A percentile compares a stretch with the other conserved stretches of the same genome.
phyloP scores from a whole-genome alignment of 441 rosid genomes.

The Theobroma grandiflorum region DNA sequence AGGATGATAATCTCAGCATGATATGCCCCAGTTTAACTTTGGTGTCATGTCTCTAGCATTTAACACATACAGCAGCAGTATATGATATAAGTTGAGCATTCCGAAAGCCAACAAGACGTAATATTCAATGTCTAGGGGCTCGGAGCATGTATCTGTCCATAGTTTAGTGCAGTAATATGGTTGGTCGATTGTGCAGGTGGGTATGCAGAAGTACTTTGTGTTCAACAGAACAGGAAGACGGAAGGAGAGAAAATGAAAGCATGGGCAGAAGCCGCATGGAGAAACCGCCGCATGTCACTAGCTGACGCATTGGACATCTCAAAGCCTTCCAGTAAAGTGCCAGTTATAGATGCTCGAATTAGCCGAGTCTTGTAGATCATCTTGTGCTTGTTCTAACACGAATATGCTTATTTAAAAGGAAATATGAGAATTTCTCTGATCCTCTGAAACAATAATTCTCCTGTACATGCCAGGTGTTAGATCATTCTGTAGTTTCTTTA shows the following conservation, averaged over 20 bases:
- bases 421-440: not conserved
- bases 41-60: not conserved
- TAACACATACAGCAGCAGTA: not conserved
- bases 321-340: conserved; percentile 40
- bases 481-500: not conserved
- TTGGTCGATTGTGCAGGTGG: conserved; percentile 59
- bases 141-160: not conserved
- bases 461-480: not conserved
- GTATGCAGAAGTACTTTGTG: conserved; percentile 70
- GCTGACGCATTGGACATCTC: conserved; percentile 66
- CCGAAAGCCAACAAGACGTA: not conserved
- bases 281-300: conserved; percentile 63
- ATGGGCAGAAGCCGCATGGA: conserved; percentile 76
- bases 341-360: conserved; percentile 67
- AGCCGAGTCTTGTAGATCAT: conserved; percentile 39
- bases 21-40: not conserved
- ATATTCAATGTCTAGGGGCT: not conserved
- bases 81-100: not conserved
- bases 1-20: not conserved
- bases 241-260: conserved; percentile 81
- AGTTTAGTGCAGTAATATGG: not conserved
- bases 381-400: not conserved
- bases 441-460: conserved; percentile 5
- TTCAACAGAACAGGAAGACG: conserved; percentile 73
- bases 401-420: not conserved